Percentiles rank a stretch among this genome's conserved stretches.
Evolutionary conservation across 176 grass and related monocot genomes (phyloP).

Genomic region (Tuctoria greenei): DNA sequence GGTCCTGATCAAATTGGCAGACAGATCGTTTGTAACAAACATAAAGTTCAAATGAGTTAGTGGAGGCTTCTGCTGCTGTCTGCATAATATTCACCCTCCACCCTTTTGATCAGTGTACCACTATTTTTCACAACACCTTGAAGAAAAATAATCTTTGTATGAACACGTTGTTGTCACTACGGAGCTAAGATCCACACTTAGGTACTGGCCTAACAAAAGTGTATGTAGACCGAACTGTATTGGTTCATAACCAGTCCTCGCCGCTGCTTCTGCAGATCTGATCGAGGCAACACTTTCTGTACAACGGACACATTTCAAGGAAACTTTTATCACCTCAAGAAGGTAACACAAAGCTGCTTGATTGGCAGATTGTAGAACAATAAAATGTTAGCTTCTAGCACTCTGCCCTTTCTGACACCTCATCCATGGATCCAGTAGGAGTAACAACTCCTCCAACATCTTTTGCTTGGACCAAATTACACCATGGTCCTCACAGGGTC

Average conservation of each 20-base stretch:
- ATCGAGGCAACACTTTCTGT: conserved; percentile 15
- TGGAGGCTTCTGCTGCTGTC: conserved; percentile 8
- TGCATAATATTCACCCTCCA: conserved; percentile 12
- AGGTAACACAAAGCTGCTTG: conserved; percentile 10
- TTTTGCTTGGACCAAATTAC: conserved; percentile 28
- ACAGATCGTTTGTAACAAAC: neutral
- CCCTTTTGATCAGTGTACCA: conserved; percentile 30
- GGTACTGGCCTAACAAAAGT: neutral
- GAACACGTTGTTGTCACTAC: neutral
- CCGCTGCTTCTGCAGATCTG: neutral
- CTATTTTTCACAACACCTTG: conserved; percentile 11
- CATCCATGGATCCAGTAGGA: conserved; percentile 12
- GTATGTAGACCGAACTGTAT: conserved; percentile 4
- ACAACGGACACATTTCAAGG: conserved; percentile 17
- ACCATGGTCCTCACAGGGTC: neutral
- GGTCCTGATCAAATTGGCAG: neutral
- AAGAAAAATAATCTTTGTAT: conserved; percentile 13
- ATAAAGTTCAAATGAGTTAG: conserved; percentile 41
- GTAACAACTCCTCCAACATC: neutral
- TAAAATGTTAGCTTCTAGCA: conserved; percentile 11
- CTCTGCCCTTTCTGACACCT: neutral
- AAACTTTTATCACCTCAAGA: conserved; percentile 6
- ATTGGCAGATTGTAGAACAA: conserved; percentile 9
- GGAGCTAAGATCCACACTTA: neutral
- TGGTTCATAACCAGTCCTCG: conserved; percentile 12